Evolutionary conservation across 2,329 filamentous ascomycete genomes (phyloP).

Genomic region (Aspergillus pseudonomiae): DNA sequence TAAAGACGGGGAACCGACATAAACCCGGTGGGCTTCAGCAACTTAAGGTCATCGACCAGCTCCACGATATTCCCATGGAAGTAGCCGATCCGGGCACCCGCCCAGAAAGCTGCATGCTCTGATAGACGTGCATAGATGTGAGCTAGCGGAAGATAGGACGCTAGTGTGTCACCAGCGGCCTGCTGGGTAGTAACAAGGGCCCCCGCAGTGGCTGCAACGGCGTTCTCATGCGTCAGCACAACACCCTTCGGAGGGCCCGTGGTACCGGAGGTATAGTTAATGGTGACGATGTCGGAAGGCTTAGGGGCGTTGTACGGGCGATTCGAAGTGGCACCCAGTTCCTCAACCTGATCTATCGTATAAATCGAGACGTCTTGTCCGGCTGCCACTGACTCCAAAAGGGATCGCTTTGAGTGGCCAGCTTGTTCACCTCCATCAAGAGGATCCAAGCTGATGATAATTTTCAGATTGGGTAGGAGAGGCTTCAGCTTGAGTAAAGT

Average conservation of each 20-base stretch:
- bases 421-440: constrained; percentile 76
- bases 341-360: constrained; percentile 79
- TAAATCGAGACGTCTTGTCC: constrained; percentile 77
- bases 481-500: constrained; percentile 77
- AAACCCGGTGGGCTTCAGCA: constrained; percentile 79
- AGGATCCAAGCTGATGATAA: constrained; percentile 85
- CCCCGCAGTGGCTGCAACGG: constrained; percentile 70
- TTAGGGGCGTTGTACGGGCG: constrained; percentile 71
- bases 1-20: constrained; percentile 88
- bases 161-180: constrained; percentile 64
- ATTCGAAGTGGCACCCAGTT: constrained; percentile 71
- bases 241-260: constrained; percentile 68
- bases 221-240: constrained; percentile 76
- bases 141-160: constrained; percentile 89
- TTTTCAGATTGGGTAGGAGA: constrained; percentile 77
- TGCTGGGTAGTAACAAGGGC: constrained; percentile 59
- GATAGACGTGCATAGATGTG: constrained; percentile 90
- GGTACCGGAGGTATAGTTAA: constrained; percentile 68
- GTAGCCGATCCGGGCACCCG: constrained; percentile 78
- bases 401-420: constrained; percentile 75
- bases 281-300: constrained; percentile 77
- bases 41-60: constrained; percentile 87
- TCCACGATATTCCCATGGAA: constrained; percentile 90
- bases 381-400: constrained; percentile 74
- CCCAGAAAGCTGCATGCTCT: constrained; percentile 74